Base-by-base conservation (phyloP, 129 eudicot species). In the Artemisia annua region DNA sequence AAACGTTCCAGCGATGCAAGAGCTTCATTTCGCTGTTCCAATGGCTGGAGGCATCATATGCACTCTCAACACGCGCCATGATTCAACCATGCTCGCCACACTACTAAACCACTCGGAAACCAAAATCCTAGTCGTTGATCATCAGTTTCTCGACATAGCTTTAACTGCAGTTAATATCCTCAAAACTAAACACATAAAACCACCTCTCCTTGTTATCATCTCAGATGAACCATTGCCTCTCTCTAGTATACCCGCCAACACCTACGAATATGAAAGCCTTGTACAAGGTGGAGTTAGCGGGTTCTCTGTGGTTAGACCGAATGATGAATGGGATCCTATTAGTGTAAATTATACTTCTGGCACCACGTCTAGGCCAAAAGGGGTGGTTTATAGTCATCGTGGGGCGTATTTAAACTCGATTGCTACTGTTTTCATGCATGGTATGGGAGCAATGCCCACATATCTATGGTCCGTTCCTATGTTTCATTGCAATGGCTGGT, bases 401-500 rank as follows among this genome's bases (percentile, higher is more conserved):
- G 97, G 97, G 1, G 97, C 96, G 17, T 86, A 91, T 70, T 91
- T 91, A n/a, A 91, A 91, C 69, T 78, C 97, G 0, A 76, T 90
- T 22, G 88, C 98, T 16, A 83, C 97, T 17, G 15, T 82, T 75
- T 82, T 86, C 63, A 84, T 89, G 63, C 94, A 84, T 39, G 97
- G 86, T 2, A 90, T 94, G 97, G 76, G 71, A 5, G 66, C 89
- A 0, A 71, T 52, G 69, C 86, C 98, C 4, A 86, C 85, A 10
- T 90, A 87, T 63, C 83, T 94, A 1, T 94, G 98, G 98, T 86
- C 97, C 0, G 97, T 94, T 18, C 98, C 98, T 0, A 94, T 88
- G 97, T 94, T 94, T 64, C 98, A 94, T 48, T 94, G 98, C 87
- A 94, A 88, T 46, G 98, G 96, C 1, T 94, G 98, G 98, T 89